These are phyloP conservation scores for Hyaloperonospora brassicae DNA, from an alignment of 352 stramenopile genomes.

Conservation along the genomic window DNA sequence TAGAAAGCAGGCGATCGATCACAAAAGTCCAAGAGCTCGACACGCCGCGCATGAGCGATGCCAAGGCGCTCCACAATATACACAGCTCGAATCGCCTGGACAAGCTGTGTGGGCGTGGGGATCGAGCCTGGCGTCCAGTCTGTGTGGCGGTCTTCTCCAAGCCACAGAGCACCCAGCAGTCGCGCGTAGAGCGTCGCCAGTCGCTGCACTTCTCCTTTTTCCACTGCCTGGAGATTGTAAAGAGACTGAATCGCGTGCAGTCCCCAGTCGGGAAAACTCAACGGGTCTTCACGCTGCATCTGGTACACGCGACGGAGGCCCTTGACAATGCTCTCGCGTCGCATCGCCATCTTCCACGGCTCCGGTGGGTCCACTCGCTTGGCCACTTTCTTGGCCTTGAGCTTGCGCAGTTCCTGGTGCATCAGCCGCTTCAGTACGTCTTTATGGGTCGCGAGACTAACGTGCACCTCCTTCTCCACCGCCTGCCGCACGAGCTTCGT, in stretches of 20 bases:
- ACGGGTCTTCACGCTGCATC: slow-evolving; percentile 18
- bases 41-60: slow-evolving; percentile 47
- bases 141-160: slow-evolving; percentile 34
- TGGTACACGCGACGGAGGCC: slow-evolving; percentile 39
- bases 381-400: slow-evolving; percentile 67
- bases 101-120: slow-evolving; percentile 44
- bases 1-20: slow-evolving; percentile 44
- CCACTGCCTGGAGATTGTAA: slow-evolving; percentile 55
- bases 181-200: slow-evolving; percentile 49
- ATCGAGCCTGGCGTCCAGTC: slow-evolving; percentile 35
- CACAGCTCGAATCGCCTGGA: slow-evolving; percentile 50
- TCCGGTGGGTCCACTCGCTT: slow-evolving; percentile 37
- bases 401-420: slow-evolving; percentile 74
- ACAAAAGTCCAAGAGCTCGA: slow-evolving; percentile 64
- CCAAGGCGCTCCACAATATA: slow-evolving; percentile 73
- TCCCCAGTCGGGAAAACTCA: slow-evolving; percentile 22
- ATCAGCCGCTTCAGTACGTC: slow-evolving; percentile 85
- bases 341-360: slow-evolving; percentile 51
- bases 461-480: slow-evolving; percentile 79
- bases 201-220: slow-evolving; percentile 36
- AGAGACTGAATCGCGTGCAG: slow-evolving; percentile 58
- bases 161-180: slow-evolving; percentile 44
- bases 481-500: slow-evolving; percentile 77
- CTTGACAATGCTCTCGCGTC: slow-evolving; percentile 37
- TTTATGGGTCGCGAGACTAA: slow-evolving; percentile 84